phyloP scores from a whole-genome alignment of 805 yeast genomes.

The Komagataella kurtzmanii region DNA sequence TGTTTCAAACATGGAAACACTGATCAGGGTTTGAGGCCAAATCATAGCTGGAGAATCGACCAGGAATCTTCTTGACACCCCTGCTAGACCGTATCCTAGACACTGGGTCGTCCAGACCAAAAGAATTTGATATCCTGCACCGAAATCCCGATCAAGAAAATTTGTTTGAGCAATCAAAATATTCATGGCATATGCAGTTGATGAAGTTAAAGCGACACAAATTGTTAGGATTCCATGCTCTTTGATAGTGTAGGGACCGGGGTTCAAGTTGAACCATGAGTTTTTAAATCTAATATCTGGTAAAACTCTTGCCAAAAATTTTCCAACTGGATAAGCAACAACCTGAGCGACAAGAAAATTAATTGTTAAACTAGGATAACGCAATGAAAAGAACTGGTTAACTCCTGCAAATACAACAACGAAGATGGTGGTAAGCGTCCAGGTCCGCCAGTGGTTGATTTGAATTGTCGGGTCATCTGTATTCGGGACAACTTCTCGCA shows the following conservation, averaged over 20 bases:
- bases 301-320: slow-evolving; percentile 10
- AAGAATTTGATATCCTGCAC: slow-evolving; percentile 41
- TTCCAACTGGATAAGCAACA: slow-evolving; percentile 18
- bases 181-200: slow-evolving; percentile 45
- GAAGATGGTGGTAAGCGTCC: slow-evolving; percentile 38
- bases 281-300: slow-evolving; percentile 20
- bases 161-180: slow-evolving; percentile 34
- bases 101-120: slow-evolving; percentile 43
- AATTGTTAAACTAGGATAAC: slow-evolving; percentile 31
- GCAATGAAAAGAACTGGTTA: slow-evolving; percentile 43
- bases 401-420: slow-evolving; percentile 38
- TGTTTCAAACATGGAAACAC: slow-evolving; percentile 41
- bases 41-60: slow-evolving; percentile 54
- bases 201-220: slow-evolving; percentile 31
- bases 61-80: slow-evolving; percentile 41
- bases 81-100: slow-evolving; percentile 58
- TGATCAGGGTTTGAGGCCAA: slow-evolving; percentile 60
- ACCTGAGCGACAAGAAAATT: slow-evolving; percentile 18
- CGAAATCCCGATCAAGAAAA: slow-evolving; percentile 30
- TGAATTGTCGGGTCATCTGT: slow-evolving; percentile 36
- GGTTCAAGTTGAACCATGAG: slow-evolving; percentile 25
- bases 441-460: slow-evolving; percentile 41
- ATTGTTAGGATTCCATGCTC: slow-evolving; percentile 48
- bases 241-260: slow-evolving; percentile 49
- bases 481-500: slow-evolving; percentile 50